Evolutionary conservation across 306 rosid genomes (phyloP).

Genomic region (Chamaecrista fasciculata): DNA sequence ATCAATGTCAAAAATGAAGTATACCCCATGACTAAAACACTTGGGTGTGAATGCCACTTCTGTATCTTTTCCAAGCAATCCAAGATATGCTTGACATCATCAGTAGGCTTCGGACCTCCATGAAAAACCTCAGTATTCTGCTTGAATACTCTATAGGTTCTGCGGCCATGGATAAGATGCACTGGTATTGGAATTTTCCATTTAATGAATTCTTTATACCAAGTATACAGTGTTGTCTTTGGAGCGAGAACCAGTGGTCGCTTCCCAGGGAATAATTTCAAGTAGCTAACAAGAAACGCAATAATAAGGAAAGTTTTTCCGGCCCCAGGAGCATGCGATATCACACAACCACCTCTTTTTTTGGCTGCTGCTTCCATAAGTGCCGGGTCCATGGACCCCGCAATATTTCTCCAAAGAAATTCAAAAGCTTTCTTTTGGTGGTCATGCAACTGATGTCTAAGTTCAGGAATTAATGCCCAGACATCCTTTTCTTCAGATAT

Average conservation of each 20-base stretch:
- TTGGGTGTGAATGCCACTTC: conserved; percentile 89
- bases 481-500: conserved; percentile 62
- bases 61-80: conserved; percentile 76
- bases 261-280: conserved; percentile 73
- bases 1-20: conserved; percentile 86
- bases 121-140: conserved; percentile 40
- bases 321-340: conserved; percentile 80
- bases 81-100: conserved; percentile 67
- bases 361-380: conserved; percentile 45
- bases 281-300: conserved; percentile 77
- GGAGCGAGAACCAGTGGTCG: conserved; percentile 85
- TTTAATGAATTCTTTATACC: conserved; percentile 84
- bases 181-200: conserved; percentile 82
- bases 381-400: conserved; percentile 66
- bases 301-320: conserved; percentile 84
- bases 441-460: conserved; percentile 37
- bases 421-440: conserved; percentile 70
- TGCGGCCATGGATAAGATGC: conserved; percentile 71
- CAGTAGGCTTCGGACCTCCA: conserved; percentile 55
- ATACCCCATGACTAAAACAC: conserved; percentile 95
- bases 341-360: conserved; percentile 72
- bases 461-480: conserved; percentile 61
- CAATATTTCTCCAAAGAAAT: conserved; percentile 69
- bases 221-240: conserved; percentile 80
- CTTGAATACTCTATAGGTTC: conserved; percentile 45